These are phyloP conservation scores for Lachancea fermentati DNA, from an alignment of 805 yeast genomes.

Conservation along the genomic window DNA sequence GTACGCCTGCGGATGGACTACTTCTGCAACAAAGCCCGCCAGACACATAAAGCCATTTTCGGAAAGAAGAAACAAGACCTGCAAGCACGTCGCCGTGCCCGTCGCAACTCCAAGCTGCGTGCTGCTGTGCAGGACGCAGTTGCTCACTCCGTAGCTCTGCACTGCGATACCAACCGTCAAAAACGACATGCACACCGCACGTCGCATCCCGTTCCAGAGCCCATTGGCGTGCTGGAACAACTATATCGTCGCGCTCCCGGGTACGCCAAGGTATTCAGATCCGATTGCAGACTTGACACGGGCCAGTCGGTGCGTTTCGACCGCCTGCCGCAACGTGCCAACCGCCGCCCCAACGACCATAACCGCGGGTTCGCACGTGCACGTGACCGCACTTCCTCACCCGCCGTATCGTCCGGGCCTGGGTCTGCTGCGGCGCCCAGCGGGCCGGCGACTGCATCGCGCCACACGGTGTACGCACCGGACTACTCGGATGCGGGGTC, in stretches of 20 bases:
- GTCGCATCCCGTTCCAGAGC: background rate
- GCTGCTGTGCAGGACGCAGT: constrained; percentile 1
- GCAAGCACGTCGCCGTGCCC: constrained; percentile 2
- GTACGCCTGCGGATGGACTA: constrained; percentile 65
- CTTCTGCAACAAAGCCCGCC: constrained; percentile 44
- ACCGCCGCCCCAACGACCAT: constrained; percentile 3
- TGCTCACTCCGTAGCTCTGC: constrained; percentile 5
- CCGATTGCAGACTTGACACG: constrained; percentile 23
- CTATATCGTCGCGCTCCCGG: constrained; percentile 31
- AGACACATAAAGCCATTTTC: constrained; percentile 1
- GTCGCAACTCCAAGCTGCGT: background rate
- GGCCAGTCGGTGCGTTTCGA: constrained; percentile 22
- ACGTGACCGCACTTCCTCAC: background rate
- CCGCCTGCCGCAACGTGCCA: constrained; percentile 28
- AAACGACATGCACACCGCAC: constrained; percentile 4
- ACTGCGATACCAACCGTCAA: constrained; percentile 10
- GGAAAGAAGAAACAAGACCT: background rate
- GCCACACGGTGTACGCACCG: constrained; percentile 1
- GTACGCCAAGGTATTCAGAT: constrained; percentile 25
- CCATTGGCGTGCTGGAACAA: constrained; percentile 7
- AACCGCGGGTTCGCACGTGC: background rate
- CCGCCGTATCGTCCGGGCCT: no score
- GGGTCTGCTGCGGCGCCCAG: no score
- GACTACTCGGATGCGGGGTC: constrained; percentile 5
- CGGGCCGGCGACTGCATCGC: no score